Percentiles rank a stretch among this genome's conserved stretches.
These are phyloP conservation scores for Geum urbanum DNA, from an alignment of 306 rosid species.

Conservation along the genomic window DNA sequence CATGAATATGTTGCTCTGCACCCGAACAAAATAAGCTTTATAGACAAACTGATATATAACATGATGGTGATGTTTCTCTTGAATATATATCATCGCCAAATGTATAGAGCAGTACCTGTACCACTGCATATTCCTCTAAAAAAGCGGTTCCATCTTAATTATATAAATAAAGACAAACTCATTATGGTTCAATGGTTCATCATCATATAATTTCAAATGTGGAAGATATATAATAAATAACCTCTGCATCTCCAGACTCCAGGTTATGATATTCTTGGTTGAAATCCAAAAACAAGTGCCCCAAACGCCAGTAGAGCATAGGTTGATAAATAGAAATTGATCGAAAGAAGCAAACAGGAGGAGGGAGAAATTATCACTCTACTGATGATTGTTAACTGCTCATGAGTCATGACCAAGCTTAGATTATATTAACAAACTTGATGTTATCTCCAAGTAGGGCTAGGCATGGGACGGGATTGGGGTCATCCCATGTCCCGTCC, in stretches of 20 bases:
- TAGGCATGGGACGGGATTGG: too few species aligned
- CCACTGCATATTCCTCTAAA: background rate
- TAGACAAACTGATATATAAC: constrained; percentile 22
- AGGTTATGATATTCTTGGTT: constrained; percentile 27
- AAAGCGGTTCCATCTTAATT: constrained; percentile 16
- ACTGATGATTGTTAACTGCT: background rate
- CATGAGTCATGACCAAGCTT: background rate
- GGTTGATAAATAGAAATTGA: background rate
- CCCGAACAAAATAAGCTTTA: constrained; percentile 23
- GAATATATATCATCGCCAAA: background rate
- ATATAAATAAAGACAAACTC: constrained; percentile 53
- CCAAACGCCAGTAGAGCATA: background rate
- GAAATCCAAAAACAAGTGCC: constrained; percentile 30
- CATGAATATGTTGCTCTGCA: constrained; percentile 55
- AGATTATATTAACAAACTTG: background rate
- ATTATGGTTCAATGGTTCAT: constrained; percentile 44
- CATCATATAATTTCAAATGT: constrained; percentile 27
- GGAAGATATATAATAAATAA: constrained; percentile 38
- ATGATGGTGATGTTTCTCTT: constrained; percentile 8
- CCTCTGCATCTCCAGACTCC: constrained; percentile 23
- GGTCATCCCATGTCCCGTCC: too few species aligned
- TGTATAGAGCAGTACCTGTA: background rate
- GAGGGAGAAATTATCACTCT: background rate
- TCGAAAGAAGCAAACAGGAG: background rate
- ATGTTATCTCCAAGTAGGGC: background rate